phyloP scores from a whole-genome alignment of 495 filamentous ascomycete genomes.

The Tuber magnatum region DNA sequence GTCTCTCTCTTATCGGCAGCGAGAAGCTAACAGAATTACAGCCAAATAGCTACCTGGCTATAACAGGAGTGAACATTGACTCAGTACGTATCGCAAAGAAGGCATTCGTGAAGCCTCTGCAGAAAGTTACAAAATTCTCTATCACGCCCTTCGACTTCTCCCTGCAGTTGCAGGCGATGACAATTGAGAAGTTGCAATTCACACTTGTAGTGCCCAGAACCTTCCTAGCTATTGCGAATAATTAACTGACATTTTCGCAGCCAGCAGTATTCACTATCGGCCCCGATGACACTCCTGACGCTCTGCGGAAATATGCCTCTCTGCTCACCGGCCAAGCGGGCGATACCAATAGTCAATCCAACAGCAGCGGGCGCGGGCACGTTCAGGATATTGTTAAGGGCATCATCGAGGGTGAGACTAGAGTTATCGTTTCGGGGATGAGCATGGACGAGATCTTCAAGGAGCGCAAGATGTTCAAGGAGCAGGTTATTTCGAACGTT shows the following conservation, averaged over 20 bases:
- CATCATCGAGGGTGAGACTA: conserved; percentile 79
- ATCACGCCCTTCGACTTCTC: conserved; percentile 71
- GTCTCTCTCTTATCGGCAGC: conserved; percentile 36
- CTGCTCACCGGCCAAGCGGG: conserved; percentile 55
- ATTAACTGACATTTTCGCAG: conserved; percentile 39
- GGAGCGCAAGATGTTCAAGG: conserved; percentile 71
- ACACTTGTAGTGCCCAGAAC: not conserved
- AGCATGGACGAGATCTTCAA: conserved; percentile 84
- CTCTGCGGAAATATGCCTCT: conserved; percentile 70
- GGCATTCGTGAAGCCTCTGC: conserved; percentile 60
- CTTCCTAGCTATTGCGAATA: not conserved
- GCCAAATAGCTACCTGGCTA: conserved; percentile 65
- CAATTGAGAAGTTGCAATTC: conserved; percentile 65
- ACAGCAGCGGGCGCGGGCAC: conserved; percentile 51
- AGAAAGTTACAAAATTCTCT: conserved; percentile 51
- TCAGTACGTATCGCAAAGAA: conserved; percentile 68
- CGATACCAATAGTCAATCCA: conserved; percentile 30
- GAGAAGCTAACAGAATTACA: conserved; percentile 44
- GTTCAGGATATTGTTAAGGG: conserved; percentile 81
- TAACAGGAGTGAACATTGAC: conserved; percentile 67
- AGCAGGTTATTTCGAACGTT: conserved; percentile 67
- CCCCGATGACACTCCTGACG: conserved; percentile 51
- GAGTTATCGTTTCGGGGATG: conserved; percentile 69
- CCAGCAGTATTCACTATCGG: conserved; percentile 83
- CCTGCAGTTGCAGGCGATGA: conserved; percentile 75